Evolutionary conservation across 768 basidiomycete genomes (phyloP).

Genomic region (Rossbeevera mucosa): DNA sequence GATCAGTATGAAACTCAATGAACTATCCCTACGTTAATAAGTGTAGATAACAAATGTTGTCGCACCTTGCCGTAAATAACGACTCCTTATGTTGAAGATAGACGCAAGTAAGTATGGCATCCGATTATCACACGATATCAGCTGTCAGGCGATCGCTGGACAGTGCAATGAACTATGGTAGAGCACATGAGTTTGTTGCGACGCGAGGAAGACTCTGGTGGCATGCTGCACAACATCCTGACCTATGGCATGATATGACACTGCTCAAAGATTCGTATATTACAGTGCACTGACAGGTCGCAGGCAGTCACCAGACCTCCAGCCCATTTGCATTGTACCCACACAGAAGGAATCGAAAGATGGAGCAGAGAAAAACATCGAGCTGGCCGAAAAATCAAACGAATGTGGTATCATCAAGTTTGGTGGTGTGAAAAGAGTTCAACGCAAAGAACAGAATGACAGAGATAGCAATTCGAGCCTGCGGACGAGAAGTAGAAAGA

Average conservation of each 20-base stretch:
- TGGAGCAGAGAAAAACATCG: not conserved
- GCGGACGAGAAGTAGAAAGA: slow-evolving; percentile 1
- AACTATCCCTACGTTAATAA: not conserved
- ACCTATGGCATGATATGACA: not conserved
- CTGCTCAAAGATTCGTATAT: not conserved
- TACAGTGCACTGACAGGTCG: not conserved
- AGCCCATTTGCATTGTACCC: not conserved
- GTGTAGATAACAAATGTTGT: not conserved
- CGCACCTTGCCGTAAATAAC: not conserved
- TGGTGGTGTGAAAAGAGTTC: not conserved
- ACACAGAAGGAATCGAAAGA: not conserved
- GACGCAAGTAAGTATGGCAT: not conserved
- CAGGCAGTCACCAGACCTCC: not conserved
- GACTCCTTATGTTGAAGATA: not conserved
- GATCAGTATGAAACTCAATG: not conserved
- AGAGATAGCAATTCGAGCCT: not conserved
- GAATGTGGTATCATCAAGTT: slow-evolving; percentile 18
- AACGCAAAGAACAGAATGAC: not conserved
- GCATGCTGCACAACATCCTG: no score
- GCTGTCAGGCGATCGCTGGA: no score
- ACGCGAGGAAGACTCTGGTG: no score
- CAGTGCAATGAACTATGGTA: no score
- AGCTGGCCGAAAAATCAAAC: not conserved
- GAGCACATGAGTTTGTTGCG: no score
- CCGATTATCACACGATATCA: not conserved